Conservation (phyloP, 257 asterid species). For the Solanum chmielewskii region DNA sequence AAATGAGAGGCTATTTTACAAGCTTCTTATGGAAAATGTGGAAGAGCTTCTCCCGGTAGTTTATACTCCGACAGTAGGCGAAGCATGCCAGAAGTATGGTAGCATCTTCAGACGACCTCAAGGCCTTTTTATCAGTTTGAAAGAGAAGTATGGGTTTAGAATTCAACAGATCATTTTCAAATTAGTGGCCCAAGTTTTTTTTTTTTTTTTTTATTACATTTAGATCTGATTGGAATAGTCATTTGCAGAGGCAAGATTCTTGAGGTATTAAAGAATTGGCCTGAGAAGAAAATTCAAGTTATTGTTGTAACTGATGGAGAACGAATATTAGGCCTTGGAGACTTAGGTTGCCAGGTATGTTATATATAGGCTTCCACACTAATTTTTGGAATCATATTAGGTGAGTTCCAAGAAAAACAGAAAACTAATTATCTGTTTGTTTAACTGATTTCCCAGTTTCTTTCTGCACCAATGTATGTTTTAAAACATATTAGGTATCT, state of each 20-base stretch:
- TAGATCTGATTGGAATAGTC: slow-evolving; percentile 6
- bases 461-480: neutral
- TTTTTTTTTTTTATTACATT: neutral
- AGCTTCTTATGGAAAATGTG: slow-evolving; percentile 84
- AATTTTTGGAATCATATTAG: neutral
- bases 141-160: slow-evolving; percentile 55
- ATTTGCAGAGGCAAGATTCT: slow-evolving; percentile 77
- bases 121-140: slow-evolving; percentile 96
- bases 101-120: slow-evolving; percentile 92
- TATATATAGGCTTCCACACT: neutral
- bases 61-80: slow-evolving; percentile 98
- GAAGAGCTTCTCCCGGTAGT: slow-evolving; percentile 97
- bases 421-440: neutral
- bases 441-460: neutral
- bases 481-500: neutral
- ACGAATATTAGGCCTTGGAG: slow-evolving; percentile 96
- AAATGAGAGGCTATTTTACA: slow-evolving; percentile 83
- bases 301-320: slow-evolving; percentile 97
- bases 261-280: slow-evolving; percentile 97
- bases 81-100: slow-evolving; percentile 98
- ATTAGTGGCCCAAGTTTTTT: neutral
- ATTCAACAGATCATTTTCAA: neutral
- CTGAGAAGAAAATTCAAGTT: slow-evolving; percentile 91
- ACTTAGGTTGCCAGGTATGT: slow-evolving; percentile 94
- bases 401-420: neutral